Conservation (phyloP, 306 rosid genomes). For the Macrotyloma uniflorum region DNA sequence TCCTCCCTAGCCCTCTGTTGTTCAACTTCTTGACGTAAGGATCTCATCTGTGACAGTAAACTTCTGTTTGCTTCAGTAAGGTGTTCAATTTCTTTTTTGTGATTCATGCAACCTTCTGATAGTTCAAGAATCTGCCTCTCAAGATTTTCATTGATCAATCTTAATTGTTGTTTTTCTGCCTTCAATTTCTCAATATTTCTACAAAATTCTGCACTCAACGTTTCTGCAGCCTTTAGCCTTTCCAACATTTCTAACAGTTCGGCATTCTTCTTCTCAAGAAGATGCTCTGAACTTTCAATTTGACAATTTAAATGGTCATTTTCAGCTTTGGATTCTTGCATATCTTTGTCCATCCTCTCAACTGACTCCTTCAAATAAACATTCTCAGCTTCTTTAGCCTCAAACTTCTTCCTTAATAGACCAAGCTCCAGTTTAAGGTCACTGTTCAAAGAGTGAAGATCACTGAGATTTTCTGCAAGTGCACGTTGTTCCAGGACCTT, state of each 20-base stretch:
- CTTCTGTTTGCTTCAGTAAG: constrained; percentile 64
- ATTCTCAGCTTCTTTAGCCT: constrained; percentile 61
- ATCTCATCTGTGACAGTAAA: constrained; percentile 60
- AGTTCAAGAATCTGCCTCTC: constrained; percentile 67
- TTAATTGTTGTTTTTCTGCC: constrained; percentile 60
- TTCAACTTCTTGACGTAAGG: constrained; percentile 63
- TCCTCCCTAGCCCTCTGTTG: constrained; percentile 73
- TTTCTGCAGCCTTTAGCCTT: constrained; percentile 59
- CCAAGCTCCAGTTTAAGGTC: constrained; percentile 60
- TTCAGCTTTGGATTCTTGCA: constrained; percentile 52
- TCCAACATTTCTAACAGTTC: constrained; percentile 69
- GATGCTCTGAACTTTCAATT: constrained; percentile 51
- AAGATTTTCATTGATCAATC: constrained; percentile 49
- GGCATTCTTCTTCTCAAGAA: constrained; percentile 52
- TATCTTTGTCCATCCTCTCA: constrained; percentile 54
- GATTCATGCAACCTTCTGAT: constrained; percentile 57
- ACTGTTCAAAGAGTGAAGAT: constrained; percentile 52
- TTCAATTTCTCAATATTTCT: constrained; percentile 62
- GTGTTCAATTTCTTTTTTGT: constrained; percentile 62
- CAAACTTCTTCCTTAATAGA: constrained; percentile 56
- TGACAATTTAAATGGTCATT: constrained; percentile 59
- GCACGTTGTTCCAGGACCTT: constrained; percentile 62
- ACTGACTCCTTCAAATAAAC: constrained; percentile 54
- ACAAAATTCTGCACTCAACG: constrained; percentile 61
- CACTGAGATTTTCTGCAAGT: constrained; percentile 56